These are phyloP conservation scores for Apophysomyces ossiformis DNA, from an alignment of 371 early-diverging fungal species.

Conservation along the genomic window DNA sequence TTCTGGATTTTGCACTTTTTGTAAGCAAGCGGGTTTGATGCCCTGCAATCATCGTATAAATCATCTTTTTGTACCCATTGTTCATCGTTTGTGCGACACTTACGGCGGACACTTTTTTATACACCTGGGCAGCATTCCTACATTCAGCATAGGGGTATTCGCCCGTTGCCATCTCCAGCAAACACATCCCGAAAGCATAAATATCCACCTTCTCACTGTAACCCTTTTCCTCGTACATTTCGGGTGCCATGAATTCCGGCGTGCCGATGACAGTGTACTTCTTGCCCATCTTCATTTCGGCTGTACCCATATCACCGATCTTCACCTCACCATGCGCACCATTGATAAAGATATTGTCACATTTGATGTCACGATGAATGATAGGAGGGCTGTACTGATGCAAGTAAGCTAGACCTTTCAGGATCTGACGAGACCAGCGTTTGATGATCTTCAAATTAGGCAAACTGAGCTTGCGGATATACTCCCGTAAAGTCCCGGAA, in stretches of 20 bases:
- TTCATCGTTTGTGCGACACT: neutral
- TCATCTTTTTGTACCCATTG: neutral
- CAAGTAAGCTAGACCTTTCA: slow-evolving; percentile 79
- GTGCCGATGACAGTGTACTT: slow-evolving; percentile 82
- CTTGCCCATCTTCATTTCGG: slow-evolving; percentile 75
- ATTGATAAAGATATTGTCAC: slow-evolving; percentile 83
- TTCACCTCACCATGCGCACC: slow-evolving; percentile 81
- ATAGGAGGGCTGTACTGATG: slow-evolving; percentile 78
- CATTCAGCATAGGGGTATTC: slow-evolving; percentile 85
- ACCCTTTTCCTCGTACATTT: slow-evolving; percentile 77
- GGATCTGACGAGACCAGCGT: slow-evolving; percentile 73
- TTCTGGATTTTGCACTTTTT: slow-evolving; percentile 64
- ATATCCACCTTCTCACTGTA: slow-evolving; percentile 83
- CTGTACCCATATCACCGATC: slow-evolving; percentile 84
- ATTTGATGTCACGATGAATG: slow-evolving; percentile 82
- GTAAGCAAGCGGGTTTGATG: slow-evolving; percentile 66
- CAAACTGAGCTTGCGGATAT: slow-evolving; percentile 60
- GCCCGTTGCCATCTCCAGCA: slow-evolving; percentile 80
- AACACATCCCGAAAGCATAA: slow-evolving; percentile 88
- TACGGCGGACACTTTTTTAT: slow-evolving; percentile 63
- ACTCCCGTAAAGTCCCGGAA: slow-evolving; percentile 71
- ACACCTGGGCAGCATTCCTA: slow-evolving; percentile 76
- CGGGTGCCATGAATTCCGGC: slow-evolving; percentile 84
- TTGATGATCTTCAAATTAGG: slow-evolving; percentile 69
- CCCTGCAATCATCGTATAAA: slow-evolving; percentile 39